Evolutionary conservation across 2,329 filamentous ascomycete genomes (phyloP), one percentile per base, ranked within the genome.

Genomic region (Sphaceloma murrayae): DNA sequence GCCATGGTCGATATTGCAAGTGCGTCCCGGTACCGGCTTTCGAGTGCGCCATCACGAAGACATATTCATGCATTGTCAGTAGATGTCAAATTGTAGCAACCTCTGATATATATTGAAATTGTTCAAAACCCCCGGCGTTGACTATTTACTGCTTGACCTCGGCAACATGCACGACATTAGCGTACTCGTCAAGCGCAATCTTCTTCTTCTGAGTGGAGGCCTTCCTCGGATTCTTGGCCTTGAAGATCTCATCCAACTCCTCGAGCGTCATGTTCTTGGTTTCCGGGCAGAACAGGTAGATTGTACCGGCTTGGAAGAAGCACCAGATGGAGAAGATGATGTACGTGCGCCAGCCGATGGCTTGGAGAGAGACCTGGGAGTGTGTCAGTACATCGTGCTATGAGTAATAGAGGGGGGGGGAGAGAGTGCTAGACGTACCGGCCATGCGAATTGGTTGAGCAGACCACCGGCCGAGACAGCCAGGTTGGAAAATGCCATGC

Each of bases 401-500:
- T 10, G 27, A 3, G 7, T 7, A 31, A 31, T 3, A 2, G 29
- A 14, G 3, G 3, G 3, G 27, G 14, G 14, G 27, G 7, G 29
- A 31, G 5, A 5, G 6, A 7, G 6, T 21, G 4, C 3, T 4
- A 22, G 7, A 4, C 3, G 16, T 40, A 40, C 44, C 3, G 49
- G 56, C 53, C 52, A 56, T 0, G 54, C 56, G 32, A 58, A 63
- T 26, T 56, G 56, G 50, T 60, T 61, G 32, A 63, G 57, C 45
- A 70, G 64, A 34, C 70, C 63, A 24, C 65, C 64, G 17, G 62
- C 54, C 49, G 65, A 62, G 48, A 67, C 62, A 16, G 63, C 59
- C 34, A 68, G 55, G 45, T 63, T 64, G 52, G 63, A 62, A 30
- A 73, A 57, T 2, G 66, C 60, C 58, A 67, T 61, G 30, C 64